Conservation (phyloP, 768 basidiomycete species). For the Trametes cinnabarina region DNA sequence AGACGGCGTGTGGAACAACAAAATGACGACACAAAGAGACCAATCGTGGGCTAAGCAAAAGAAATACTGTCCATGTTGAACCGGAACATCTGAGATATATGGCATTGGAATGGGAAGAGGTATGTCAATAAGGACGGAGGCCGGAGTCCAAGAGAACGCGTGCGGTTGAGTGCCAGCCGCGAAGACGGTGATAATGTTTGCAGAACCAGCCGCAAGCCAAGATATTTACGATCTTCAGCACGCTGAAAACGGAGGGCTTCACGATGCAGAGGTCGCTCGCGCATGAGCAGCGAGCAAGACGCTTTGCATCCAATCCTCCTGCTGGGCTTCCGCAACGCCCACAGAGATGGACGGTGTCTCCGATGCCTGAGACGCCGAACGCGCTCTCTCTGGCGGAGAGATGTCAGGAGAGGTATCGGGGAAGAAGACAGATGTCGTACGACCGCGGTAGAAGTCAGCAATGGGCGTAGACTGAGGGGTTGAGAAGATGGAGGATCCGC, state of each 20-base stretch:
- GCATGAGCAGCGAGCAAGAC: conserved; percentile 58
- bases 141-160: not conserved
- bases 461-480: conserved; percentile 30
- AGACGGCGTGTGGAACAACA: conserved; percentile 13
- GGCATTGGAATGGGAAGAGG: not conserved
- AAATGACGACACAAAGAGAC: conserved; percentile 8
- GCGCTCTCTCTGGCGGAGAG: conserved; percentile 3
- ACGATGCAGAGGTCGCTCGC: conserved; percentile 1
- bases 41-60: conserved; percentile 7
- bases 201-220: conserved; percentile 18
- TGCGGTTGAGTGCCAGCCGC: not conserved
- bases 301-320: conserved; percentile 72
- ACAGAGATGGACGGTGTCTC: conserved; percentile 46
- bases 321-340: conserved; percentile 41
- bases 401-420: conserved; percentile 7
- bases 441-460: conserved; percentile 28
- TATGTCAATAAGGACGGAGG: not conserved
- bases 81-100: not conserved
- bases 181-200: not conserved
- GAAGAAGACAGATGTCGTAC: conserved; percentile 18
- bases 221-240: conserved; percentile 6
- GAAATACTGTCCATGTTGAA: conserved; percentile 13
- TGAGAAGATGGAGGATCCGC: conserved; percentile 26
- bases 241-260: not conserved
- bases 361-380: conserved; percentile 33